These are phyloP conservation scores for Sclerotinia minor DNA, from an alignment of 2,329 filamentous ascomycete species.

Conservation along the genomic window DNA sequence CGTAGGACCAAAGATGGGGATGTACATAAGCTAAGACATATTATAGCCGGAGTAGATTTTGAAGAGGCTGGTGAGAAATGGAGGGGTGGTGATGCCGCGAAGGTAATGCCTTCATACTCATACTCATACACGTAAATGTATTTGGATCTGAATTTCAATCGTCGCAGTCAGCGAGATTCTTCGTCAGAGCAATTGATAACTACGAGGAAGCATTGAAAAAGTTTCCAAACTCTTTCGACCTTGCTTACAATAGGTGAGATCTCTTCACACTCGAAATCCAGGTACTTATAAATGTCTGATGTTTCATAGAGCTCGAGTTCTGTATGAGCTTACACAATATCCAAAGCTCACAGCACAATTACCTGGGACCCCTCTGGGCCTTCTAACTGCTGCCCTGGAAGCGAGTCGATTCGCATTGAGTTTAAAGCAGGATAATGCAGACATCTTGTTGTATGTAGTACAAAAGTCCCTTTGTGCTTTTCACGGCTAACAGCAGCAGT, in stretches of 20 bases:
- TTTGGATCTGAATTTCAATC: conserved; percentile 21
- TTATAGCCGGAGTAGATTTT: conserved; percentile 60
- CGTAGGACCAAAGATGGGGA: not conserved
- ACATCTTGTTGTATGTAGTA: conserved; percentile 57
- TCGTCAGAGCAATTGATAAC: conserved; percentile 62
- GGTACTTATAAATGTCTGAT: conserved; percentile 27
- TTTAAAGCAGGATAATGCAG: conserved; percentile 62
- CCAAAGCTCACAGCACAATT: conserved; percentile 60
- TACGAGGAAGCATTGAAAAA: conserved; percentile 64
- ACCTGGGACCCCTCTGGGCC: conserved; percentile 52
- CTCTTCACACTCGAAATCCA: conserved; percentile 23
- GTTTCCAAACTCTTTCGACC: conserved; percentile 64
- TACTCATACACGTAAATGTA: not conserved
- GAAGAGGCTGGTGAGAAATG: conserved; percentile 76
- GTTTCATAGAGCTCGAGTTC: conserved; percentile 58
- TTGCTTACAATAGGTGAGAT: conserved; percentile 71
- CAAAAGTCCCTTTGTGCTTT: conserved; percentile 12
- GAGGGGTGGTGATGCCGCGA: conserved; percentile 68
- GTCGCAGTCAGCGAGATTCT: conserved; percentile 49
- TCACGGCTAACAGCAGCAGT: conserved; percentile 35
- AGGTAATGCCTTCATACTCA: conserved; percentile 42
- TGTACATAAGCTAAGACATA: conserved; percentile 23
- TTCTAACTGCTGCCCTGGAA: conserved; percentile 59
- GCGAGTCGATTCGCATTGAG: conserved; percentile 63
- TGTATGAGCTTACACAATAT: conserved; percentile 70